These are phyloP conservation scores for Taphrina pruni DNA, from an alignment of 1,139 yeast species.

Conservation along the genomic window DNA sequence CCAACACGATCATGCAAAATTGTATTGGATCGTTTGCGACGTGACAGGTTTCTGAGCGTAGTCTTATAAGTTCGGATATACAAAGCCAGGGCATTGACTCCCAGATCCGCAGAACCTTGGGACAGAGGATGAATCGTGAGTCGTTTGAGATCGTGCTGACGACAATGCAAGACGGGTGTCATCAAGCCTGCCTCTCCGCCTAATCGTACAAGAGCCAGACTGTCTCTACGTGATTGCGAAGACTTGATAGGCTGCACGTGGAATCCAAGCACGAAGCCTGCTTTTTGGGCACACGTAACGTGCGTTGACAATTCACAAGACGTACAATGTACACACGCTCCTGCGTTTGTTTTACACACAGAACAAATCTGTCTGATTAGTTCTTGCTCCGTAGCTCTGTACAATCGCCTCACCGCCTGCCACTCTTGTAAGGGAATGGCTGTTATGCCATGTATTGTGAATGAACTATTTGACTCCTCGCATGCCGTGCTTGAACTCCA, in stretches of 20 bases:
- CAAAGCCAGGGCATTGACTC: conserved; percentile 23
- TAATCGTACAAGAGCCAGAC: conserved; percentile 51
- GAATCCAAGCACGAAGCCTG: conserved; percentile 41
- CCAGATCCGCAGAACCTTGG: conserved; percentile 16
- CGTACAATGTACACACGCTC: conserved; percentile 57
- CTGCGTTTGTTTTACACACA: conserved; percentile 56
- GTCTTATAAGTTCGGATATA: conserved; percentile 38
- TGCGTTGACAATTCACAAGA: conserved; percentile 51
- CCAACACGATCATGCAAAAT: not conserved
- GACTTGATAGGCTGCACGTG: conserved; percentile 46
- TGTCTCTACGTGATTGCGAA: conserved; percentile 44
- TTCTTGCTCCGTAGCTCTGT: not conserved
- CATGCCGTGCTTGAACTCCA: conserved; percentile 58
- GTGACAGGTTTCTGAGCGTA: not conserved
- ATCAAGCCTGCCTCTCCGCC: conserved; percentile 53
- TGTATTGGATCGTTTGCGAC: not conserved
- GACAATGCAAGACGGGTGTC: conserved; percentile 52
- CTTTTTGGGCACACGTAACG: conserved; percentile 41
- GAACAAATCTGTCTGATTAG: conserved; percentile 49
- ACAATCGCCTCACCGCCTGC: conserved; percentile 40
- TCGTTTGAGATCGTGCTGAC: conserved; percentile 45
- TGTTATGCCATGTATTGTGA: conserved; percentile 55
- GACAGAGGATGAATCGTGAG: conserved; percentile 39
- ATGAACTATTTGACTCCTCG: conserved; percentile 55
- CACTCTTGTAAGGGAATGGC: conserved; percentile 49